Evolutionary conservation across 1,284 basidiomycete species (phyloP).

Genomic region (Garcileccinum viscosum): DNA sequence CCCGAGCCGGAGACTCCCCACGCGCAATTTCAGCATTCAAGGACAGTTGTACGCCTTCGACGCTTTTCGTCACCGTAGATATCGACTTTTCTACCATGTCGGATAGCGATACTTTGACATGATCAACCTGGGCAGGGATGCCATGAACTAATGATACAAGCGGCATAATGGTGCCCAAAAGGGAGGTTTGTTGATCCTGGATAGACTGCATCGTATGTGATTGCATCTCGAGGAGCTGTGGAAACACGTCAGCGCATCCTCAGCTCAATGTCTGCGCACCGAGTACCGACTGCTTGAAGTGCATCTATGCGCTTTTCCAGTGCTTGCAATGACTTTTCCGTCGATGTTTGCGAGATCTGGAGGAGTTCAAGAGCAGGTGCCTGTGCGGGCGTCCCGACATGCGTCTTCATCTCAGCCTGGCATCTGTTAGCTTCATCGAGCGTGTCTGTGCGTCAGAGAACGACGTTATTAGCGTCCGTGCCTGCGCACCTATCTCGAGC

Average conservation of each 20-base stretch:
- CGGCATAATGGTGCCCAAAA: slow-evolving; percentile 56
- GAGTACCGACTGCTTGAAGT: slow-evolving; percentile 56
- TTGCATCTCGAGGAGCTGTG: slow-evolving; percentile 53
- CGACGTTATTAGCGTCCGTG: not conserved
- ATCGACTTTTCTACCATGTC: slow-evolving; percentile 25
- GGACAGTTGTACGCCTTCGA: slow-evolving; percentile 23
- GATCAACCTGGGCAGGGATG: slow-evolving; percentile 61
- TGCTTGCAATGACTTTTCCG: slow-evolving; percentile 48
- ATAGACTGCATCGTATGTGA: slow-evolving; percentile 56
- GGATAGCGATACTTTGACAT: slow-evolving; percentile 25
- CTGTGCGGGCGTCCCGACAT: slow-evolving; percentile 63
- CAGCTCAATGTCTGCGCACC: not conserved
- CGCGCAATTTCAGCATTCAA: slow-evolving; percentile 15
- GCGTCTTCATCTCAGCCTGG: slow-evolving; percentile 63
- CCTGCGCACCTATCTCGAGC: slow-evolving; percentile 48
- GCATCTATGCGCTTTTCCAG: slow-evolving; percentile 63
- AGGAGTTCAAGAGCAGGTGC: slow-evolving; percentile 47
- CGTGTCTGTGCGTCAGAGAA: not conserved
- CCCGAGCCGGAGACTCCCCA: slow-evolving; percentile 8
- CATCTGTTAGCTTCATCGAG: slow-evolving; percentile 58
- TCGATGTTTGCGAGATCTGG: slow-evolving; percentile 45
- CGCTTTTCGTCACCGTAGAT: slow-evolving; percentile 19
- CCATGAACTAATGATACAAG: slow-evolving; percentile 63
- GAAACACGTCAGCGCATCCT: slow-evolving; percentile 11
- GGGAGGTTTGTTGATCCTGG: slow-evolving; percentile 44